These are phyloP conservation scores for Ceratocystis albifundus DNA, from an alignment of 2,329 filamentous ascomycete species.

Conservation along the genomic window DNA sequence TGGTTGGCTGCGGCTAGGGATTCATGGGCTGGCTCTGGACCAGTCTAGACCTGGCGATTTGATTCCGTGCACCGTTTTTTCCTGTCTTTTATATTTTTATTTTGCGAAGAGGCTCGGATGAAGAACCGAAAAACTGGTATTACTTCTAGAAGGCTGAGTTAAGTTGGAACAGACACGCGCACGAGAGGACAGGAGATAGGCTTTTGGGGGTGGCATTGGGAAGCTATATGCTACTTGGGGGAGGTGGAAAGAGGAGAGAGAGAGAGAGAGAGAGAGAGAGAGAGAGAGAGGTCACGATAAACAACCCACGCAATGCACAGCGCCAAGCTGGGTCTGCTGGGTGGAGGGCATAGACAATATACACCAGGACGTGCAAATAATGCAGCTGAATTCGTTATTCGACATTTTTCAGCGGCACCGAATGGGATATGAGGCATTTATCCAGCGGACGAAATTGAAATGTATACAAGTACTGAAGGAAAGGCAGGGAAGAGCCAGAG, in stretches of 20 bases:
- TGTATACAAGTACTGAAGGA: neutral
- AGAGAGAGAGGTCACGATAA: neutral
- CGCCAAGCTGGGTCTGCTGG: neutral
- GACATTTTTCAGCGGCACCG: too few species aligned
- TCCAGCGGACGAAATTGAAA: neutral
- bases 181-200: neutral
- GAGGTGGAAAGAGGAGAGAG: neutral
- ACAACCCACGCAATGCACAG: too few species aligned
- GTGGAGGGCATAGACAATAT: too few species aligned
- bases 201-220: neutral
- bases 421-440: too few species aligned
- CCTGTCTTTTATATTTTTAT: neutral
- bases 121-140: conserved; percentile 7
- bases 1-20: conserved; percentile 6
- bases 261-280: too few species aligned
- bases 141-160: conserved; percentile 9
- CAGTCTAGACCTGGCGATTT: conserved; percentile 21
- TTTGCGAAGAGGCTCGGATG: neutral
- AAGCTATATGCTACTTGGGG: neutral
- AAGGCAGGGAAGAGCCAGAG: neutral
- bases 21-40: conserved; percentile 15
- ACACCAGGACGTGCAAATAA: too few species aligned
- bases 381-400: neutral
- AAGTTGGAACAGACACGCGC: neutral
- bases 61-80: conserved; percentile 11